phyloP scores from a whole-genome alignment of 495 filamentous ascomycete species.

The Neurospora cerealis region DNA sequence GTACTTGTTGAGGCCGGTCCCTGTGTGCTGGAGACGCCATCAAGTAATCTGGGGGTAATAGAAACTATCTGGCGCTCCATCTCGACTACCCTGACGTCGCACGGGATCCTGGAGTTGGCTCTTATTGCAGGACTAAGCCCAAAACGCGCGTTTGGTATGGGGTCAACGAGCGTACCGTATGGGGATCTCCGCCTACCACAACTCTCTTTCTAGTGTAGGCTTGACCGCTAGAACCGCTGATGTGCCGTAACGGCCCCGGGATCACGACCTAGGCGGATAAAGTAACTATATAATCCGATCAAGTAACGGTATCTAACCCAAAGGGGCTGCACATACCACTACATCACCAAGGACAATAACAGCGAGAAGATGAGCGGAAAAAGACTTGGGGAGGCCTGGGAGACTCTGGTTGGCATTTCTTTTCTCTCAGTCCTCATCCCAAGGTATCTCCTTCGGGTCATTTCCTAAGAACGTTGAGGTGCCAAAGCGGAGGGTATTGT shows the following conservation, averaged over 20 bases:
- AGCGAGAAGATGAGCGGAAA: no score
- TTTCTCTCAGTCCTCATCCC: no score
- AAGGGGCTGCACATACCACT: no score
- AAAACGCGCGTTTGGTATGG: background rate
- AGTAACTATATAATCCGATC: no score
- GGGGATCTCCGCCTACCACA: background rate
- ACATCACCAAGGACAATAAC: no score
- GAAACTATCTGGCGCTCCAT: conserved; percentile 12
- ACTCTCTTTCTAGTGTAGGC: background rate
- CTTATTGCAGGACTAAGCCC: background rate
- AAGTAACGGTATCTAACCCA: no score
- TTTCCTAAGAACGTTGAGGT: no score
- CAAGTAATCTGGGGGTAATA: conserved; percentile 35
- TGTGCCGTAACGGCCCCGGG: conserved; percentile 6
- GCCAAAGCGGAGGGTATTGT: no score
- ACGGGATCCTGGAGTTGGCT: conserved; percentile 8
- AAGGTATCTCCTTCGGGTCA: no score
- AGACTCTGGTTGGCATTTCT: no score
- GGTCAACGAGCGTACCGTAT: background rate
- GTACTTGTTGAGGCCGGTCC: background rate
- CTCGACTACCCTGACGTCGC: conserved; percentile 13
- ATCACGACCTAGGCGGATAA: background rate
- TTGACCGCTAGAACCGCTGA: conserved; percentile 12
- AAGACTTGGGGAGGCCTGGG: no score
- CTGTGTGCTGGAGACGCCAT: conserved; percentile 14